Conservation (phyloP, 2,329 filamentous ascomycete species). For the Harringtonia lauricola region DNA sequence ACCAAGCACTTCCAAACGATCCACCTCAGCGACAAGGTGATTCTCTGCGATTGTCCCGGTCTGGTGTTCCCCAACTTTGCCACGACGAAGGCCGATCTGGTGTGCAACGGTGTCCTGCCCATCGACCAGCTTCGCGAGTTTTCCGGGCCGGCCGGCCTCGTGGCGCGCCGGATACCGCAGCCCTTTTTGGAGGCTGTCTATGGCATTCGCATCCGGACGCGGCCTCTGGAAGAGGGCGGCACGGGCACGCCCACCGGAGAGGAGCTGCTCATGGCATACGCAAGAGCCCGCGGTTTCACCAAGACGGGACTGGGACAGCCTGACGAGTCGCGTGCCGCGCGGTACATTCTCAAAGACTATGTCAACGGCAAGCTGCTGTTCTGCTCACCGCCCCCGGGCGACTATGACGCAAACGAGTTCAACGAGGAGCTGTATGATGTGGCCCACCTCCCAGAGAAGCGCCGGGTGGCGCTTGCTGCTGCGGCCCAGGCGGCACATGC, state of each 20-base stretch:
- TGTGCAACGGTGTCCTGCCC: conserved; percentile 87
- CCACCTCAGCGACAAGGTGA: conserved; percentile 77
- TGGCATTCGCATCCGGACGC: conserved; percentile 75
- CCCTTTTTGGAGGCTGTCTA: conserved; percentile 86
- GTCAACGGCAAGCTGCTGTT: conserved; percentile 92
- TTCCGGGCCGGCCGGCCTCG: conserved; percentile 73
- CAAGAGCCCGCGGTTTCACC: conserved; percentile 78
- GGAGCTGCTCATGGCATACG: conserved; percentile 79
- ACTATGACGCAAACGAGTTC: conserved; percentile 57
- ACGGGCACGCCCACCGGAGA: conserved; percentile 75
- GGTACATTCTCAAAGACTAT: conserved; percentile 90
- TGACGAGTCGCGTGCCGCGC: conserved; percentile 83
- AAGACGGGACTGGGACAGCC: conserved; percentile 84
- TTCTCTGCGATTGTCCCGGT: conserved; percentile 96
- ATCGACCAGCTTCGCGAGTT: conserved; percentile 95
- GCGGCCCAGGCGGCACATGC: conserved; percentile 37
- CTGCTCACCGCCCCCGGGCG: conserved; percentile 73
- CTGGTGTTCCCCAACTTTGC: conserved; percentile 98
- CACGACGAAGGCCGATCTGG: conserved; percentile 88
- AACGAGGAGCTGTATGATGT: conserved; percentile 84
- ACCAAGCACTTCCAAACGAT: conserved; percentile 99
- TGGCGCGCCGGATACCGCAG: conserved; percentile 77
- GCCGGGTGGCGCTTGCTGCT: conserved; percentile 52
- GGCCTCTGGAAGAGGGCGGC: conserved; percentile 82
- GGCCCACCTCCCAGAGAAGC: conserved; percentile 69